Evolutionary conservation across 2,329 filamentous ascomycete genomes (phyloP).

Genomic region (Magnaporthales sp.): DNA sequence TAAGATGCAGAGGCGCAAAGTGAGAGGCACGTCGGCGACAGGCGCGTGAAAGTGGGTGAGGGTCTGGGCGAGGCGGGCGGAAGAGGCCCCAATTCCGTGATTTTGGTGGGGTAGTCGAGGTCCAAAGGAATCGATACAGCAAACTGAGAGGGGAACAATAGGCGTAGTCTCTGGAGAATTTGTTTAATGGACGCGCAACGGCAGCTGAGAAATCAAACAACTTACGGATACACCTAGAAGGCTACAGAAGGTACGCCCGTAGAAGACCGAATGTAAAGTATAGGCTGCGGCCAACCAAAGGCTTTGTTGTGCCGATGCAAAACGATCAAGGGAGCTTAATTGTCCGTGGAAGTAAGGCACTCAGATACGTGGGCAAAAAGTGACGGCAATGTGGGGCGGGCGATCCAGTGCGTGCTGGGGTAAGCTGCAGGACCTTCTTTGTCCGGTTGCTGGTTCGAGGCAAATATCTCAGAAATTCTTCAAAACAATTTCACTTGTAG

Average conservation of each 20-base stretch:
- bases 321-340: not conserved
- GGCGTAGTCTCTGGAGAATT: not conserved
- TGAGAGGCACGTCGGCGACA: not conserved
- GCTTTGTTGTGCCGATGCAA: not conserved
- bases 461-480: not conserved
- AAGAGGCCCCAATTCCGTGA: not conserved
- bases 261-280: not conserved
- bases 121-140: not conserved
- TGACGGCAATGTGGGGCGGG: not conserved
- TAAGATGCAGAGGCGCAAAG: not conserved
- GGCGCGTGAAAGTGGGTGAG: not conserved
- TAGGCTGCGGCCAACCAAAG: not conserved
- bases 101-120: not conserved
- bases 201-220: not conserved
- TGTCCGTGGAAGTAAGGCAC: not conserved
- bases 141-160: not conserved
- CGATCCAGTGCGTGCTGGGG: not conserved
- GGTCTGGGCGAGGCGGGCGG: not conserved
- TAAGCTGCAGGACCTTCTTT: not conserved
- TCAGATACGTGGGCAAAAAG: not conserved
- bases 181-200: not conserved
- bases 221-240: not conserved
- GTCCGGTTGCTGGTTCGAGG: not conserved
- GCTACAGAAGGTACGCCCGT: not conserved
- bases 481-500: not conserved